These are phyloP conservation scores for Phytophthora pinifolia DNA, from an alignment of 352 stramenopile species.

Conservation along the genomic window DNA sequence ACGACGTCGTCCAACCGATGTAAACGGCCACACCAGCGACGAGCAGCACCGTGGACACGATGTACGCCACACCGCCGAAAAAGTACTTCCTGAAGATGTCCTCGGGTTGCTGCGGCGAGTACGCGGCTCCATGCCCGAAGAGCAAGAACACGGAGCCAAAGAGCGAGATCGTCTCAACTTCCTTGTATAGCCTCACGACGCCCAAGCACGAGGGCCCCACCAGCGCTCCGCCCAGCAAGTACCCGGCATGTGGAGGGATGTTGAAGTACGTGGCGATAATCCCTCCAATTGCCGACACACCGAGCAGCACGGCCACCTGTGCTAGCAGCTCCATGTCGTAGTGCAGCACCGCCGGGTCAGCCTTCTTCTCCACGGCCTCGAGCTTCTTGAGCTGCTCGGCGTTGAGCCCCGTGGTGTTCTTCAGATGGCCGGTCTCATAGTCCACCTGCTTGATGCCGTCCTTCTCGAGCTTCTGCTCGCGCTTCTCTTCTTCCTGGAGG, in stretches of 20 bases:
- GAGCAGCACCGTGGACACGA: slow-evolving; percentile 63
- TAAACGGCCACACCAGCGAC: slow-evolving; percentile 72
- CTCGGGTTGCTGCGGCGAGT: slow-evolving; percentile 67
- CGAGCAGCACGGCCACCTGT: slow-evolving; percentile 80
- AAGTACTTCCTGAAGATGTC: slow-evolving; percentile 75
- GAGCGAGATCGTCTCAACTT: slow-evolving; percentile 93
- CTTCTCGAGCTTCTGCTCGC: slow-evolving; percentile 78
- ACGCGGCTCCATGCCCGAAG: slow-evolving; percentile 87
- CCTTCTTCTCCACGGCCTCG: slow-evolving; percentile 76
- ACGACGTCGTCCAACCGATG: slow-evolving; percentile 76
- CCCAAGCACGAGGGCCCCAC: slow-evolving; percentile 89
- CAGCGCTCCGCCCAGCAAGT: slow-evolving; percentile 89
- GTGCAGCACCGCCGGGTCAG: slow-evolving; percentile 81
- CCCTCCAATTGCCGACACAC: slow-evolving; percentile 85
- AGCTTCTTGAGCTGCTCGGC: slow-evolving; percentile 70
- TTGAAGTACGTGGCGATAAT: slow-evolving; percentile 89
- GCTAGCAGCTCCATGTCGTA: slow-evolving; percentile 87
- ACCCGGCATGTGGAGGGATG: slow-evolving; percentile 89
- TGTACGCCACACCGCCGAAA: slow-evolving; percentile 71
- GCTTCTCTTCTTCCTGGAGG: slow-evolving; percentile 75
- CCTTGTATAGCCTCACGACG: slow-evolving; percentile 86
- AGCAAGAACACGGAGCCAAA: slow-evolving; percentile 94
- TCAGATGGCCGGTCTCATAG: slow-evolving; percentile 81
- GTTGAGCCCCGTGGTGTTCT: slow-evolving; percentile 72
- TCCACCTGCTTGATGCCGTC: slow-evolving; percentile 81